Conservation (phyloP, 352 stramenopile species). For the Pythium chondricola region DNA sequence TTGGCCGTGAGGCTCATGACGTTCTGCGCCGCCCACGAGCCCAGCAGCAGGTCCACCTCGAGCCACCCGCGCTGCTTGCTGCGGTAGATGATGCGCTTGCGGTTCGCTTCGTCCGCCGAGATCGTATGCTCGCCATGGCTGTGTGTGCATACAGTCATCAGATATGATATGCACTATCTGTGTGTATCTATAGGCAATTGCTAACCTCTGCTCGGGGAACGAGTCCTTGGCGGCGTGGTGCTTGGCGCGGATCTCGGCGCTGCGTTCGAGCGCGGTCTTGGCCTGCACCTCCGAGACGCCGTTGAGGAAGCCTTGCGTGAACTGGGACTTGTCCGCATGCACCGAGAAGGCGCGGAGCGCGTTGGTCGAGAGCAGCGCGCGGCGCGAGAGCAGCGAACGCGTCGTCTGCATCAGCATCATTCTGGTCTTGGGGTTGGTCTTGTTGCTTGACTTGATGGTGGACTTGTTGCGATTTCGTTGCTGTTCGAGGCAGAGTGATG, state of each 20-base stretch:
- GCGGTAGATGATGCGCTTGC: conserved; percentile 93
- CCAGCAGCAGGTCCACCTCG: conserved; percentile 94
- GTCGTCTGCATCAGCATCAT: conserved; percentile 4
- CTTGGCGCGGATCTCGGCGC: conserved; percentile 50
- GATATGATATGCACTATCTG: background rate
- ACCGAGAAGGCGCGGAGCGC: conserved; percentile 19
- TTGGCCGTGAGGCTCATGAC: conserved; percentile 71
- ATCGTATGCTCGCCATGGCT: conserved; percentile 55
- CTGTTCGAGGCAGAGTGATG: conserved; percentile 13
- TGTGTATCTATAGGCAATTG: background rate
- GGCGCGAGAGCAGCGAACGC: conserved; percentile 1
- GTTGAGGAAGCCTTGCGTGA: conserved; percentile 33
- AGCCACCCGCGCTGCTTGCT: conserved; percentile 95
- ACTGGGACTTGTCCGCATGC: conserved; percentile 29
- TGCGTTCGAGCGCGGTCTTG: conserved; percentile 36
- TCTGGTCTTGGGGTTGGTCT: background rate
- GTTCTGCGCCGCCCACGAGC: conserved; percentile 91
- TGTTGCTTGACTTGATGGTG: background rate
- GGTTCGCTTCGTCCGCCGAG: conserved; percentile 53
- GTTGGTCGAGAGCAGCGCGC: background rate
- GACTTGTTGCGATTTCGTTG: conserved; percentile 5
- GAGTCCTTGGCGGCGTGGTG: conserved; percentile 34
- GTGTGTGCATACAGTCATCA: background rate
- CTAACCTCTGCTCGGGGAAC: conserved; percentile 38
- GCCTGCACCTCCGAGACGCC: conserved; percentile 49